Conservation (phyloP, 163 green algal species). For the Coccomyxa subellipsoidea region DNA sequence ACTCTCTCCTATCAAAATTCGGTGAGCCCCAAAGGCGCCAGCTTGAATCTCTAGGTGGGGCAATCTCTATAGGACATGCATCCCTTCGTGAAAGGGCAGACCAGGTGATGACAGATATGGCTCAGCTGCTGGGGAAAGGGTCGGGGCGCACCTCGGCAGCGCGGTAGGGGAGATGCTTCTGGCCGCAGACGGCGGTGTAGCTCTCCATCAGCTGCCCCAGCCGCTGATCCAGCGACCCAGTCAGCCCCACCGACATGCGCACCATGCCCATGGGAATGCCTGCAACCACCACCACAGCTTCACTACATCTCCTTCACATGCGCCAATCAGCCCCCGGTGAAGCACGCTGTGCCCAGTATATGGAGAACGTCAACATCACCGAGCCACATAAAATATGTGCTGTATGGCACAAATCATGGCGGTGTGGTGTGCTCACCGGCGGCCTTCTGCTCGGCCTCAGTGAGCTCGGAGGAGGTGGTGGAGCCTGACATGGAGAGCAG, state of each 20-base stretch:
- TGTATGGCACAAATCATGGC: not conserved
- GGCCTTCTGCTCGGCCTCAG: slow-evolving; percentile 27
- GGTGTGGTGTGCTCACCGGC: slow-evolving; percentile 10
- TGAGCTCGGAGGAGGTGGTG: slow-evolving; percentile 55
- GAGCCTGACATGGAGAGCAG: slow-evolving; percentile 44
- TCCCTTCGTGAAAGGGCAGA: no score
- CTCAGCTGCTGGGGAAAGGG: not conserved
- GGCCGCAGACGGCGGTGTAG: slow-evolving; percentile 23
- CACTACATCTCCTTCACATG: no score
- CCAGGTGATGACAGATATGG: no score
- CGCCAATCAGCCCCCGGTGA: not conserved
- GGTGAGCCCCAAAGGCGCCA: no score
- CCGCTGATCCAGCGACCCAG: slow-evolving; percentile 57
- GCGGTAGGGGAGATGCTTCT: not conserved
- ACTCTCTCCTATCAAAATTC: no score
- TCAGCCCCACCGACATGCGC: slow-evolving; percentile 63
- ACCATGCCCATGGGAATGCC: slow-evolving; percentile 64
- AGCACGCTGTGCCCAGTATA: no score
- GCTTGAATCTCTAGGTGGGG: no score
- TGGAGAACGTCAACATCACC: no score
- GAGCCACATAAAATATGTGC: no score
- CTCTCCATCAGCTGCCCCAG: slow-evolving; percentile 55
- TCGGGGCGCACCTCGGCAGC: not conserved
- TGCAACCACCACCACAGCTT: not conserved
- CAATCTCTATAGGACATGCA: no score